Percentiles rank a stretch among this genome's conserved stretches.
Evolutionary conservation across 2,329 filamentous ascomycete species (phyloP).

Genomic region (Apiospora arundinis): DNA sequence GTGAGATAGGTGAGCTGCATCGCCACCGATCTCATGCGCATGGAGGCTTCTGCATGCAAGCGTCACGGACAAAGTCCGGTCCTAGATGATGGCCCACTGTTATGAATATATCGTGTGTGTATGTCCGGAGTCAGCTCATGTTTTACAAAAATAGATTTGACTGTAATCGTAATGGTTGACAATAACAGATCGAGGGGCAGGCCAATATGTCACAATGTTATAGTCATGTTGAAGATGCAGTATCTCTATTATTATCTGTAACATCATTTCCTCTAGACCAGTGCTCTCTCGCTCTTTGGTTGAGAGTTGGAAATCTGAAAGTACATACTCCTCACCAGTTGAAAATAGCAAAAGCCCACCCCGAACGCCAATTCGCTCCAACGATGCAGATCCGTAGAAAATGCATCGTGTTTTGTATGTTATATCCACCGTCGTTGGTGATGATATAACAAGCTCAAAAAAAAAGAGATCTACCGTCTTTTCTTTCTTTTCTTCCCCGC

Average conservation of each 20-base stretch:
- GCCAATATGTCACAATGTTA: neutral
- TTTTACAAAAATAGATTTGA: neutral
- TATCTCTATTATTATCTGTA: constrained; percentile 3
- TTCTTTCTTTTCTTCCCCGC: neutral
- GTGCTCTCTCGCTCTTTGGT: neutral
- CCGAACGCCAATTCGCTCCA: constrained; percentile 11
- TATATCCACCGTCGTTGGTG: neutral
- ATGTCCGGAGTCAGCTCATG: neutral
- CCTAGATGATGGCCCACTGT: neutral
- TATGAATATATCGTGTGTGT: neutral
- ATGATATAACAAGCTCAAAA: neutral
- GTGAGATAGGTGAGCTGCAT: constrained; percentile 10
- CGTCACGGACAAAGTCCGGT: neutral
- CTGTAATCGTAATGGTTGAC: neutral
- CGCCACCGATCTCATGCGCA: constrained; percentile 12
- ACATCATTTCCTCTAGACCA: neutral
- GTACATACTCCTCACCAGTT: neutral
- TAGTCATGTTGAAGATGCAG: neutral
- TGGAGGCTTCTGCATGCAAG: neutral
- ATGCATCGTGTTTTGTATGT: neutral
- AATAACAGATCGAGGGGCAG: neutral
- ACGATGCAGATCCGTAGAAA: constrained; percentile 1
- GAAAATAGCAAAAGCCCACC: neutral
- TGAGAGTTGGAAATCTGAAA: neutral
- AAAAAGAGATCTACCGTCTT: constrained; percentile 2